These are phyloP conservation scores for Camelina laxa DNA, from an alignment of 345 rosid species.

Conservation along the genomic window DNA sequence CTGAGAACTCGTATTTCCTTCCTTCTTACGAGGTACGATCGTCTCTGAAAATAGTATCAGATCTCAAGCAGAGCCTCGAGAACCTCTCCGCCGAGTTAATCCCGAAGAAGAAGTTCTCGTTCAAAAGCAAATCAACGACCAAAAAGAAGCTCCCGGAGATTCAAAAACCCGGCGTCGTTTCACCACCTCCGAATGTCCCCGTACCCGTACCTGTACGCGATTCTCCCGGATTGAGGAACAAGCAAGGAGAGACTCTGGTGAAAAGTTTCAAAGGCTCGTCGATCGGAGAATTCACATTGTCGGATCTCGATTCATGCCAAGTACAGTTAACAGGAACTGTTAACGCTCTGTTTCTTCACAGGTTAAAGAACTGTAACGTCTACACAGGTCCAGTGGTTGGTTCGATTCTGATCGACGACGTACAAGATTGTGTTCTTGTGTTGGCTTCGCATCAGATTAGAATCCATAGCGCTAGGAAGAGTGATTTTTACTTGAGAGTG, in stretches of 20 bases:
- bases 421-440: conserved; percentile 63
- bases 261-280: conserved; percentile 57
- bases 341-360: conserved; percentile 63
- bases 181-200: conserved; percentile 25
- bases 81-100: conserved; percentile 49
- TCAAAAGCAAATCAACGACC: conserved; percentile 54
- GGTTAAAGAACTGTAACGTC: conserved; percentile 60
- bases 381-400: conserved; percentile 75
- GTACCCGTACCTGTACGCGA: conserved; percentile 42
- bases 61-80: conserved; percentile 72
- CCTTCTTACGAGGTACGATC: conserved; percentile 85
- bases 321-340: conserved; percentile 61
- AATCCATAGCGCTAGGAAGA: conserved; percentile 62
- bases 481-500: conserved; percentile 80
- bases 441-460: conserved; percentile 90
- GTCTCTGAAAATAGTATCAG: conserved; percentile 66
- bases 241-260: conserved; percentile 49
- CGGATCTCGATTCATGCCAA: conserved; percentile 74
- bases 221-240: conserved; percentile 72
- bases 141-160: conserved; percentile 47
- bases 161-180: conserved; percentile 25
- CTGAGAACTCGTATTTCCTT: conserved; percentile 71
- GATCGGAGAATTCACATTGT: conserved; percentile 69
- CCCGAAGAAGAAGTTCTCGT: conserved; percentile 79
- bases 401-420: conserved; percentile 80